phyloP scores from a whole-genome alignment of 495 filamentous ascomycete genomes.

The Aspergillus panamensis region DNA sequence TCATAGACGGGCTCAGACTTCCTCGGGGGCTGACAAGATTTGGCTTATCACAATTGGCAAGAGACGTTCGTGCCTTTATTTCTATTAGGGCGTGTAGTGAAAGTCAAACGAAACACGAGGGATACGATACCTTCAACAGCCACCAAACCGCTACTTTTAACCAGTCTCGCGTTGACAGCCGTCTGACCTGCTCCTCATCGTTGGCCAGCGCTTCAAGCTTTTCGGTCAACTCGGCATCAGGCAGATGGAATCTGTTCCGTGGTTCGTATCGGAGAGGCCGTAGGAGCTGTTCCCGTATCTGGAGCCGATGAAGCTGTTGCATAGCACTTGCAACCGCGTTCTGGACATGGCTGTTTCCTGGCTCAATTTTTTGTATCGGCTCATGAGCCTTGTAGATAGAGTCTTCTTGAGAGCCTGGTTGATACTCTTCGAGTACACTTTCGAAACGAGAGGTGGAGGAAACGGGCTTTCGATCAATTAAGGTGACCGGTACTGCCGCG shows the following conservation, averaged over 20 bases:
- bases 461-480: background rate
- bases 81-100: background rate
- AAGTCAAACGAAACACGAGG: background rate
- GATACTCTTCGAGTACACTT: background rate
- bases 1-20: constrained; percentile 27
- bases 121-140: constrained; percentile 42
- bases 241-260: constrained; percentile 30
- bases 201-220: constrained; percentile 25
- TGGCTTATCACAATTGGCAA: constrained; percentile 28
- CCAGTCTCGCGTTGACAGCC: constrained; percentile 36
- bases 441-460: constrained; percentile 3
- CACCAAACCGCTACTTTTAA: constrained; percentile 44
- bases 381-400: constrained; percentile 1
- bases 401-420: constrained; percentile 7
- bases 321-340: constrained; percentile 31
- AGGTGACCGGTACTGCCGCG: background rate
- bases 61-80: constrained; percentile 24
- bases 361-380: background rate
- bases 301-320: constrained; percentile 29
- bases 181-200: constrained; percentile 26
- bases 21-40: constrained; percentile 24
- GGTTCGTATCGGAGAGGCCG: constrained; percentile 33
- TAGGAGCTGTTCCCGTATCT: constrained; percentile 28
- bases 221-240: constrained; percentile 24
- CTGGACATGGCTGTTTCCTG: constrained; percentile 20